Evolutionary conservation across 768 basidiomycete genomes (phyloP).

Genomic region (Termitomyces titanicus): DNA sequence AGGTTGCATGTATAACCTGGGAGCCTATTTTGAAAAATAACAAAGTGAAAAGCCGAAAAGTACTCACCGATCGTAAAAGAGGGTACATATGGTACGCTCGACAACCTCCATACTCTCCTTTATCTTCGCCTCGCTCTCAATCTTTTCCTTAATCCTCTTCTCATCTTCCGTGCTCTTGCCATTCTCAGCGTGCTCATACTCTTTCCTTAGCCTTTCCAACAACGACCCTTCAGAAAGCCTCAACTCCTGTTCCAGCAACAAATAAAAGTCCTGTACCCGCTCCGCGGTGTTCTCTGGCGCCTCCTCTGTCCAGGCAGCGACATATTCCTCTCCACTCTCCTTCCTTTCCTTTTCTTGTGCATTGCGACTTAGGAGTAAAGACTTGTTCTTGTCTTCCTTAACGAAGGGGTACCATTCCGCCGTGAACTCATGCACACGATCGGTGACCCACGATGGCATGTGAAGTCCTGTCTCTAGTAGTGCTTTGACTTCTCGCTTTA

Average conservation of each 20-base stretch:
- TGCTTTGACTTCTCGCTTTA: constrained; percentile 55
- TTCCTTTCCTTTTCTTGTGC: constrained; percentile 22
- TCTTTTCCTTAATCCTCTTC: constrained; percentile 27
- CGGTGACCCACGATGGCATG: constrained; percentile 54
- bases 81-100: constrained; percentile 64
- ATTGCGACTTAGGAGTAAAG: constrained; percentile 2
- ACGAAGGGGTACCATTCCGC: constrained; percentile 57
- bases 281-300: constrained; percentile 50
- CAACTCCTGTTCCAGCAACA: constrained; percentile 60
- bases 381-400: constrained; percentile 18
- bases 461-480: constrained; percentile 33
- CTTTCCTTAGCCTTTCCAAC: constrained; percentile 22
- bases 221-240: constrained; percentile 36
- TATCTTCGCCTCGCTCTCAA: constrained; percentile 42
- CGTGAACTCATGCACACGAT: constrained; percentile 55
- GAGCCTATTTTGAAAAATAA: background rate
- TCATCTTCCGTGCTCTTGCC: constrained; percentile 29
- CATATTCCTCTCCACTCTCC: constrained; percentile 25
- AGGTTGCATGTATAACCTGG: constrained; percentile 73
- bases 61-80: constrained; percentile 82
- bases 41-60: constrained; percentile 4
- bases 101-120: constrained; percentile 66
- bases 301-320: constrained; percentile 42
- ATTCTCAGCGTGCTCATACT: constrained; percentile 25
- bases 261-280: constrained; percentile 70